Evolutionary conservation across 106 monocot species (phyloP).

Genomic region (Platanthera zijinensis): DNA sequence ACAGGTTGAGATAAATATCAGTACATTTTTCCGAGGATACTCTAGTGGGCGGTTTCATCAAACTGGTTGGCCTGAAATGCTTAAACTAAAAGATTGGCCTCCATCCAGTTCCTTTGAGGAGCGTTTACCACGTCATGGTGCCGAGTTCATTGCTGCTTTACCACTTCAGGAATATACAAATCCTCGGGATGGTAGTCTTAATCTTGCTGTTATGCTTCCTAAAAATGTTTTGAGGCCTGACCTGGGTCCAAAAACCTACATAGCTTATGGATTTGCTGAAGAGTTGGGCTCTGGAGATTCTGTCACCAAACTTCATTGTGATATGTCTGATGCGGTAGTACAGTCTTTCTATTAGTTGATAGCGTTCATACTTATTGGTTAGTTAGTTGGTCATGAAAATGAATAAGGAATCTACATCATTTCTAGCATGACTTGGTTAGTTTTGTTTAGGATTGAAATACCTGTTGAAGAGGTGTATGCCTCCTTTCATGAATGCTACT

Average conservation of each 20-base stretch:
- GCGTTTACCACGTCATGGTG: conserved; percentile 76
- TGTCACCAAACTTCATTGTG: conserved; percentile 93
- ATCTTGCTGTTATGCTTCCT: conserved; percentile 71
- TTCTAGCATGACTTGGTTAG: too few species aligned
- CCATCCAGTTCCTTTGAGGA: conserved; percentile 77
- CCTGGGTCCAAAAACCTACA: conserved; percentile 85
- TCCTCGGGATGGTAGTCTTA: conserved; percentile 61
- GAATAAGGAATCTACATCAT: too few species aligned
- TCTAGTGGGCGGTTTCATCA: conserved; percentile 40
- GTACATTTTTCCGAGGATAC: conserved; percentile 59
- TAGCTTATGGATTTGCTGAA: conserved; percentile 78
- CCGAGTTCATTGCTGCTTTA: conserved; percentile 72
- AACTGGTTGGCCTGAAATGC: conserved; percentile 76
- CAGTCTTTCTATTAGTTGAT: neutral
- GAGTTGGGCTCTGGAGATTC: conserved; percentile 91
- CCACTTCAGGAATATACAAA: conserved; percentile 93
- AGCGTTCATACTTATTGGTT: too few species aligned
- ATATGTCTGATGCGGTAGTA: conserved; percentile 93
- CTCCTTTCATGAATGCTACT: too few species aligned
- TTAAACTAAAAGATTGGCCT: conserved; percentile 96
- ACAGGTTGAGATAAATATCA: conserved; percentile 72
- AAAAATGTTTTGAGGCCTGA: conserved; percentile 65
- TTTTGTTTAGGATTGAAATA: too few species aligned
- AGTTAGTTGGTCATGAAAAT: too few species aligned
- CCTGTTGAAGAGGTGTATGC: too few species aligned